Percentiles rank a stretch among this genome's conserved stretches.
phyloP scores from a whole-genome alignment of 2,329 filamentous ascomycete genomes.

The Catunica adiposa region DNA sequence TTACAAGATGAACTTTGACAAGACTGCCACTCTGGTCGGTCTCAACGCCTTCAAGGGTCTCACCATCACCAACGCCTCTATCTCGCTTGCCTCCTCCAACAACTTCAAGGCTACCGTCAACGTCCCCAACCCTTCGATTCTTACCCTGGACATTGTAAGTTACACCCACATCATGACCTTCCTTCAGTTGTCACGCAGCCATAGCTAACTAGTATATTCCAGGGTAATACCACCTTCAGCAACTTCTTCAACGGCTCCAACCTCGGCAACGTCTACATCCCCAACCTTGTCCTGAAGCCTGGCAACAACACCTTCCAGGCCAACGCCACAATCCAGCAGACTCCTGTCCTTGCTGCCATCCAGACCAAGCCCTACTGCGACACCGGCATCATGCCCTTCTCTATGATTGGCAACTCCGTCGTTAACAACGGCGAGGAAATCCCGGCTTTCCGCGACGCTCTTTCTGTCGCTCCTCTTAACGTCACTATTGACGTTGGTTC shows the following conservation, averaged over 20 bases:
- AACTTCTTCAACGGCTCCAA: slow-evolving; percentile 35
- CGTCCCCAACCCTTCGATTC: slow-evolving; percentile 47
- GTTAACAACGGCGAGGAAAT: slow-evolving; percentile 34
- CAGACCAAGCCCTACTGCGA: slow-evolving; percentile 32
- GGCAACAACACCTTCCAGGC: slow-evolving; percentile 41
- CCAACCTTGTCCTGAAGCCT: slow-evolving; percentile 40
- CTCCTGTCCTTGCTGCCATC: slow-evolving; percentile 29
- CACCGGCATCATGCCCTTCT: slow-evolving; percentile 36
- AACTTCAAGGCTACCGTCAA: slow-evolving; percentile 45
- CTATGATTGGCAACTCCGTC: slow-evolving; percentile 36
- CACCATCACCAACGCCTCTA: slow-evolving; percentile 31
- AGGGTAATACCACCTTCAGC: slow-evolving; percentile 48
- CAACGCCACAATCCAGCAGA: slow-evolving; percentile 36
- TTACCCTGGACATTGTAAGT: slow-evolving; percentile 48
- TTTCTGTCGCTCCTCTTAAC: slow-evolving; percentile 33
- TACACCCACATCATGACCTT: background rate
- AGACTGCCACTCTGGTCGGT: slow-evolving; percentile 36
- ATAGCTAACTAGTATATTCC: slow-evolving; percentile 5
- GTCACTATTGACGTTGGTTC: slow-evolving; percentile 35
- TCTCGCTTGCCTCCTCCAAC: slow-evolving; percentile 23
- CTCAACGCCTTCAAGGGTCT: slow-evolving; percentile 33
- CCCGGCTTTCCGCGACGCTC: slow-evolving; percentile 38
- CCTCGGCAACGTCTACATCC: slow-evolving; percentile 40
- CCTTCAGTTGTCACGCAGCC: background rate
- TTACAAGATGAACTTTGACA: slow-evolving; percentile 38